Conservation (phyloP, 2,329 filamentous ascomycete genomes). For the Penicillium psychrosexuale region DNA sequence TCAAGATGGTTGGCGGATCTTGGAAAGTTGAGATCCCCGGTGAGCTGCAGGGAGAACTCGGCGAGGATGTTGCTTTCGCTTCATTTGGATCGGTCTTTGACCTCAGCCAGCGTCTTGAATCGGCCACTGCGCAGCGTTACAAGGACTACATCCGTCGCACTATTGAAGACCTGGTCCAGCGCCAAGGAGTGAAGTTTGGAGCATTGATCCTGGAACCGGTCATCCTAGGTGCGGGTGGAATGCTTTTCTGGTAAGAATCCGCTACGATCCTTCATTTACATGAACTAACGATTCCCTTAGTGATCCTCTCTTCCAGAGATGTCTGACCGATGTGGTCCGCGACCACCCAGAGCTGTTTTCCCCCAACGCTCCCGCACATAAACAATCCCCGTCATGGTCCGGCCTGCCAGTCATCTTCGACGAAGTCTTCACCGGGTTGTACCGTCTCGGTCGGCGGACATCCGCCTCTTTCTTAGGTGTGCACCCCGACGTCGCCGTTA, state of each 20-base stretch:
- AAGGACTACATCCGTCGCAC: slow-evolving; percentile 56
- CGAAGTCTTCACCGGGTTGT: slow-evolving; percentile 83
- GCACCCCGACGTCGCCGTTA: slow-evolving; percentile 71
- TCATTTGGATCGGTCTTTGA: slow-evolving; percentile 61
- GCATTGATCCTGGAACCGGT: slow-evolving; percentile 77
- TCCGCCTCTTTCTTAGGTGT: slow-evolving; percentile 66
- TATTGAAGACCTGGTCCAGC: slow-evolving; percentile 52
- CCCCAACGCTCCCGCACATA: slow-evolving; percentile 11
- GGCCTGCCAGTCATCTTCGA: slow-evolving; percentile 79
- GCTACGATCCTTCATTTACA: no score
- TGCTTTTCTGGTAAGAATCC: slow-evolving; percentile 69
- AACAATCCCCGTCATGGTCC: slow-evolving; percentile 52
- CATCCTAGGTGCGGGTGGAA: slow-evolving; percentile 76
- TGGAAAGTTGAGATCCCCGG: slow-evolving; percentile 64
- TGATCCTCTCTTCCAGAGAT: slow-evolving; percentile 76
- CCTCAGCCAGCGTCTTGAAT: slow-evolving; percentile 48
- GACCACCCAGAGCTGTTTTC: slow-evolving; percentile 56
- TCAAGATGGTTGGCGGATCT: slow-evolving; percentile 62
- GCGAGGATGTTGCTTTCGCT: slow-evolving; percentile 44
- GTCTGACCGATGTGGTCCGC: slow-evolving; percentile 66
- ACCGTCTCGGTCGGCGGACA: slow-evolving; percentile 71
- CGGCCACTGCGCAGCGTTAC: slow-evolving; percentile 53
- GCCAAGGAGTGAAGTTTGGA: slow-evolving; percentile 65
- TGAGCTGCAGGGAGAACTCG: slow-evolving; percentile 48
- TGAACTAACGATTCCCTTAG: slow-evolving; percentile 39